phyloP scores from a whole-genome alignment of 306 rosid species.

The Cicer cuneatum region DNA sequence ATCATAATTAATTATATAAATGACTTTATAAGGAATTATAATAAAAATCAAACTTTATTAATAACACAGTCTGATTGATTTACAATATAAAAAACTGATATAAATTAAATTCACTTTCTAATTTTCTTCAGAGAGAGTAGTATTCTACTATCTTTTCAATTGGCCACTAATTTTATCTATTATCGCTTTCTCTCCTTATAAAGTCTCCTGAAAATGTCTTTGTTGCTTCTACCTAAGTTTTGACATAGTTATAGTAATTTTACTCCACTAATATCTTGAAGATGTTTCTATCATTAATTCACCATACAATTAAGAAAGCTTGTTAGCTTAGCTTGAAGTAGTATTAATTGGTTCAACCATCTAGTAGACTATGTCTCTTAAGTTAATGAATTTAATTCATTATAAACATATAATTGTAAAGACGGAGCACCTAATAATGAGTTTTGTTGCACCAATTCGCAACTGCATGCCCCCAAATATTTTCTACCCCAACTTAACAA shows the following conservation, averaged over 20 bases:
- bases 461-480: slow-evolving; percentile 29
- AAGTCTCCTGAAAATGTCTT: too few relatives aligned
- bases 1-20: too few relatives aligned
- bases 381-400: not conserved
- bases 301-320: slow-evolving; percentile 1
- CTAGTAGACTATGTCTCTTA: not conserved
- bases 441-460: slow-evolving; percentile 46
- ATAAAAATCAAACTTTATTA: too few relatives aligned
- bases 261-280: not conserved
- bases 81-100: too few relatives aligned
- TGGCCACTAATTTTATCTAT: too few relatives aligned
- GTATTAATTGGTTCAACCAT: slow-evolving; percentile 35
- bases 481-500: slow-evolving; percentile 9
- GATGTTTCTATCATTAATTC: not conserved
- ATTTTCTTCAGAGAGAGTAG: too few relatives aligned
- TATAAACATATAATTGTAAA: not conserved
- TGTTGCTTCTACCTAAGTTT: not conserved
- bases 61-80: too few relatives aligned
- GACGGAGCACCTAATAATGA: not conserved
- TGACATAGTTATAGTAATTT: not conserved
- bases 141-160: too few relatives aligned
- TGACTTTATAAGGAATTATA: too few relatives aligned
- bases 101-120: too few relatives aligned
- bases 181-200: too few relatives aligned
- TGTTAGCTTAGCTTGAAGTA: not conserved